Conservation (phyloP, 73 alveolate genomes). For the Paramecium sexaurelia region DNA sequence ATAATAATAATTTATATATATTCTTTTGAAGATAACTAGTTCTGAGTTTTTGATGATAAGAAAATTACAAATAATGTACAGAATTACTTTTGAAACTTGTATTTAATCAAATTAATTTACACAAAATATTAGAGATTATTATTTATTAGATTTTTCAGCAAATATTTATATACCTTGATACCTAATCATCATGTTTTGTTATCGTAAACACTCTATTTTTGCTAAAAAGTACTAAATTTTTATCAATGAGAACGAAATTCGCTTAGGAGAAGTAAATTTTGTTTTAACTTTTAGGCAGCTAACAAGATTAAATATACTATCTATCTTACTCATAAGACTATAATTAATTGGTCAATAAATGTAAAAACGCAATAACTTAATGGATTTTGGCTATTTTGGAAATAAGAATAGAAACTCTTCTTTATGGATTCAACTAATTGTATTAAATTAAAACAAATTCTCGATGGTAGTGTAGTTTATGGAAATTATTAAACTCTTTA, state of each 20-base stretch:
- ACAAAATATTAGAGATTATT: background rate
- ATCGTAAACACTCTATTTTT: constrained; percentile 6
- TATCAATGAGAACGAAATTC: background rate
- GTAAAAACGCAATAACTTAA: background rate
- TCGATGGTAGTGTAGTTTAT: background rate
- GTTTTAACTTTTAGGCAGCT: background rate
- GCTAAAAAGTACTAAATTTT: background rate
- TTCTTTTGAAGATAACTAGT: too few species aligned
- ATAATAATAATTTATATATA: too few species aligned
- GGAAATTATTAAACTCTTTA: background rate
- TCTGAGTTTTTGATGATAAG: background rate
- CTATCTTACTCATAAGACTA: background rate
- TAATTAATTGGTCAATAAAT: background rate
- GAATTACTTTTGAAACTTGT: too few species aligned
- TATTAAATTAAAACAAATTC: background rate
- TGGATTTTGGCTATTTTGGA: background rate
- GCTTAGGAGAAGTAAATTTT: background rate
- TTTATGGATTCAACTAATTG: background rate
- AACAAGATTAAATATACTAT: background rate
- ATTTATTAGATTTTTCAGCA: constrained; percentile 2
- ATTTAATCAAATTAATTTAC: background rate
- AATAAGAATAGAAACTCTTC: background rate
- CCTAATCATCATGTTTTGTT: background rate
- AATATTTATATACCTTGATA: background rate
- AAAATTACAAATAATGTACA: background rate